Conservation (phyloP, 169 alveolate genomes). For the Babesia bovis region DNA sequence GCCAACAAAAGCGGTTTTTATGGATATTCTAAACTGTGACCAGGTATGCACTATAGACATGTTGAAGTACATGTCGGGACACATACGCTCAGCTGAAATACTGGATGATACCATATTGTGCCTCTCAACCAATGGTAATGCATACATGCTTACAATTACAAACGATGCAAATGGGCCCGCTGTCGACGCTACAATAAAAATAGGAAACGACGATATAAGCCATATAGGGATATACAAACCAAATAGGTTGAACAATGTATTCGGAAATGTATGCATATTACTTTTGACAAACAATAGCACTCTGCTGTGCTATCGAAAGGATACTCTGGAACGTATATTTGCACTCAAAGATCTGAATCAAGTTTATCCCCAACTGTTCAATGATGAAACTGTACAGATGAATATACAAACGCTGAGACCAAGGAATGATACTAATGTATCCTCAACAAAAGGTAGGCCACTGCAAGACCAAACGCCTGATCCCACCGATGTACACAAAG, state of each 20-base stretch:
- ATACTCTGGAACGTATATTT: conserved; percentile 15
- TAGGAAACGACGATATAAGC: not conserved
- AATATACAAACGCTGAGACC: not conserved
- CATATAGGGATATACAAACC: conserved; percentile 17
- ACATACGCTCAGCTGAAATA: not conserved
- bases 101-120: conserved; percentile 1
- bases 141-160: not conserved
- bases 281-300: not conserved
- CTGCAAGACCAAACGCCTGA: not conserved
- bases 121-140: conserved; percentile 12
- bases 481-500: not conserved
- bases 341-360: conserved; percentile 4
- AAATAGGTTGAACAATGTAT: conserved; percentile 9
- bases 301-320: conserved; percentile 7
- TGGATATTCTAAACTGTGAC: not conserved
- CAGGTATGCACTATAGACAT: not conserved
- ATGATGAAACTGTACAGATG: not conserved
- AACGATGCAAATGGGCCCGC: not conserved
- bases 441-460: not conserved
- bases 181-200: not conserved
- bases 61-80: not conserved
- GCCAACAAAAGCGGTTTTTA: not conserved
- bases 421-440: not conserved
- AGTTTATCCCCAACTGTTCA: conserved; percentile 17
- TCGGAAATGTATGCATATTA: conserved; percentile 1